Base-by-base conservation (phyloP, 2,329 filamentous ascomycete genomes). In the Tolypocladium sp. region DNA sequence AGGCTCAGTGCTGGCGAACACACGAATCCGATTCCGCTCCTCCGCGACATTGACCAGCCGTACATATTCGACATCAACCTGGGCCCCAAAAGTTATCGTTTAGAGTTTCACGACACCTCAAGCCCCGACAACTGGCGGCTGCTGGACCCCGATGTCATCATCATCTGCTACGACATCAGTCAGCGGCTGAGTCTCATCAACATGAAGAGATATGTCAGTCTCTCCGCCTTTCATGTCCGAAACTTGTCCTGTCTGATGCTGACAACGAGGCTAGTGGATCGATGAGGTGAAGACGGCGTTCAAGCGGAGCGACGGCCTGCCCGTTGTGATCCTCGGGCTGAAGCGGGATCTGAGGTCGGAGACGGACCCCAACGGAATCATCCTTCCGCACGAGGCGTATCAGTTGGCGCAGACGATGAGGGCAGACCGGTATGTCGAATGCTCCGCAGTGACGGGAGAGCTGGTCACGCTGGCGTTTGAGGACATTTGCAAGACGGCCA, bases 381-480 rank as follows among this genome's bases (percentile, higher is more conserved):
- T 86, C 57, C 82, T 83, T 61, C 84, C 84, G 13, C 80, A 86
- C 61, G 84, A 87, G 69, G 84, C 77, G 1, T 83, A 84, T 65
- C 76, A 76, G 33, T 68, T 79, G 56, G 79, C 84, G 27, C 82
- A 86, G 65, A 77, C 79, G 63, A 77, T 87, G 76, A 74, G 84
- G 57, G 82, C 78, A 54, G 84, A 87, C 69, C 81, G 80, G 62
- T 87, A 87, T 65, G 79, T 86, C 68, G 84, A 87, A 65, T 87
- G 84, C 70, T 86, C 83, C 1, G 82, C 84, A 8, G 72, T 80
- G 55, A 85, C 82, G 4, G 84, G 84, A 20, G 82, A 85, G 71
- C 74, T 87, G 57, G 67, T 86, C 52, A 74, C 77, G 63, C 72
- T 82, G 65, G 81, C 79, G 6, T 84, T 85, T 66, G 82, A 86